Base-by-base conservation (phyloP, 116 monocot genomes). In the Dioscorea cayenensis region DNA sequence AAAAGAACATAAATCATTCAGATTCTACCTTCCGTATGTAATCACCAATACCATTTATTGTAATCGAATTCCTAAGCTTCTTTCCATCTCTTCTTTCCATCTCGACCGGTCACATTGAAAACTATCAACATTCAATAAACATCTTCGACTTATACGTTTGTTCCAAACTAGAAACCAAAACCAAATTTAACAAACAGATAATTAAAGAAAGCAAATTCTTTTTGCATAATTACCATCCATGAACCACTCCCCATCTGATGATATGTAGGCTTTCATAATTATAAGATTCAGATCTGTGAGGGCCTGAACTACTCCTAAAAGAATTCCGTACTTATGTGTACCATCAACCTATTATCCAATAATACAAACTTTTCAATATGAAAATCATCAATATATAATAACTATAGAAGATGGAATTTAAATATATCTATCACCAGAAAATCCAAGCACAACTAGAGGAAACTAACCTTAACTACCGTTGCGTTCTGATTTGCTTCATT, bases 191-290 rank as follows among this genome's bases (percentile, higher is more conserved):
- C 3, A 55, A n/a, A 55, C 5, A 55, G n/a, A 55, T 12, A 32
- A 55, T 1, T 0, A n/a, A 55, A 55, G 4, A 14, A 55, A 55
- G 6, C 43, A 43, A 55, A 16, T n/a, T 32, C 32, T 32, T 32
- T 55, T 5, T 18, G n/a, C 21, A 23, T 62, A 0, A 7, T 22
- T 83, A 95, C 94, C 95, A 84, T 95, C 95, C 95, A 95, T 95
- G 77, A 95, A 86, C 95, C 95, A 95, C 67, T 84, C 82, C 21
- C 91, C 94, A 86, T 94, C 94, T 37, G 91, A 90, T 5, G 90
- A 81, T 66, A 94, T 91, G 49, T 95, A 95, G 43, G 91, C 95
- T 71, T 91, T 91, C 51, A 51, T 83, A 36, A 95, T 85, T 36
- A 83, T 71, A 32, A 95, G 86, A 71, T 91, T 89, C 36, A 95